Evolutionary conservation across 2,329 filamentous ascomycete species (phyloP), one percentile per base, ranked within the genome.

Genomic region (Blumeria hordei): DNA sequence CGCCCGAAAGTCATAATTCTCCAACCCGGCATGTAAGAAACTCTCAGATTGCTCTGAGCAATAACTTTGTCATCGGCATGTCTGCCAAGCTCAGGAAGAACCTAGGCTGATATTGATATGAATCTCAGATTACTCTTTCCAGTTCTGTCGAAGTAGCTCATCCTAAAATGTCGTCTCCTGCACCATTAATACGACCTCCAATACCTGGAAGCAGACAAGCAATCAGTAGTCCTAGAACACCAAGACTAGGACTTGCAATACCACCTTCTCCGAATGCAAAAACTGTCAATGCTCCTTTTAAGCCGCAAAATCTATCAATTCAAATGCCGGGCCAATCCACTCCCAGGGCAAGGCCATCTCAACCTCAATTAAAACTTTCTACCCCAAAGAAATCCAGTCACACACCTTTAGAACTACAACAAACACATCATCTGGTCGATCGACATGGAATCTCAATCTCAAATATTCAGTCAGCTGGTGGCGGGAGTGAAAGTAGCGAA

Each of bases 331-430:
- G 62, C 33, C 37, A 54, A 44, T 12, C 16, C 12, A 58, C 64
- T 59, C 59, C 62, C 54, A 49, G 57, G 33, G 57, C 62, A 32
- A 59, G 64, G 54, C 81, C 85, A 28, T 71, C 79, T 28, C 78
- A 85, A 33, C 88, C 88, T n/a, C 81, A 82, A 57, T 74, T 95
- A 49, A 83, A 86, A 63, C 75, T 95, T 18, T 85, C 85, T 14
- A 95, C 90, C 1, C 90, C 90, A 3, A 88, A 87, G 81, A 87
- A 87, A 57, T 86, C 80, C 65, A 80, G 80, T 58, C 74, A 78
- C 55, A 77, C 78, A 8, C 83, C 86, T 5, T 81, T 88, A 64
- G 83, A 79, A 68, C 21, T 2, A 28, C 78, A 76, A 67, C 74
- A 66, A 60, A 72, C 67, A 60, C 37, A 52, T n/a, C 73, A 61